Percentiles rank a stretch among this genome's conserved stretches.
These are phyloP conservation scores for Pichia sp. DNA, from an alignment of 1,139 yeast species.

Conservation along the genomic window DNA sequence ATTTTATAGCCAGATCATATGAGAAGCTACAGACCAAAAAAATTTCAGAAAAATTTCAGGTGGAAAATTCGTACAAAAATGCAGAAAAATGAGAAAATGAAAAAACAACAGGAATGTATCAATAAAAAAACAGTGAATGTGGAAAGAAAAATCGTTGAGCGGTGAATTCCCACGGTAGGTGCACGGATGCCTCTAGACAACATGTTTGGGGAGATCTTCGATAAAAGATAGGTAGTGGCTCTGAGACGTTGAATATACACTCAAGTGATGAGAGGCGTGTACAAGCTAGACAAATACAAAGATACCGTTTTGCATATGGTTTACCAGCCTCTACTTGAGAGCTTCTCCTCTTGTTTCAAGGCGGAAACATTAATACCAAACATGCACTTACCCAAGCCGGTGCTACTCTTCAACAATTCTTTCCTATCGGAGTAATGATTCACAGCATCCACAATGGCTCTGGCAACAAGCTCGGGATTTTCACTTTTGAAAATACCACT, in stretches of 20 bases:
- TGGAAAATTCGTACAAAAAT: not conserved
- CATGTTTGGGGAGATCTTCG: too few species aligned
- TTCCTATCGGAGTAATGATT: slow-evolving; percentile 67
- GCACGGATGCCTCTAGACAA: too few species aligned
- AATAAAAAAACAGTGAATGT: too few species aligned
- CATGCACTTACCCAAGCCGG: slow-evolving; percentile 76
- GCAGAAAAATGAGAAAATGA: not conserved
- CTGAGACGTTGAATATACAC: not conserved
- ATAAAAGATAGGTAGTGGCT: too few species aligned
- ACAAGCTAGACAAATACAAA: not conserved
- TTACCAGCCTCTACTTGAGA: slow-evolving; percentile 54
- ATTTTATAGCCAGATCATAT: too few species aligned
- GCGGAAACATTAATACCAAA: slow-evolving; percentile 59
- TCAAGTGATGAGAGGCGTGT: not conserved
- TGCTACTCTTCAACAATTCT: slow-evolving; percentile 64
- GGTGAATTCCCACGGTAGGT: too few species aligned
- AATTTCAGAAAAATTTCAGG: not conserved
- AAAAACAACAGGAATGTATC: not conserved
- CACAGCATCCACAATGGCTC: slow-evolving; percentile 78
- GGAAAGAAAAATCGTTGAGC: too few species aligned
- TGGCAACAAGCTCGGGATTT: slow-evolving; percentile 73
- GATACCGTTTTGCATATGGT: not conserved
- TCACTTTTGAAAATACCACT: slow-evolving; percentile 78
- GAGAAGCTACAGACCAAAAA: not conserved
- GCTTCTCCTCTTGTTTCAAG: slow-evolving; percentile 45